Conservation (phyloP, 1,139 yeast species). For the Pichia sp. region DNA sequence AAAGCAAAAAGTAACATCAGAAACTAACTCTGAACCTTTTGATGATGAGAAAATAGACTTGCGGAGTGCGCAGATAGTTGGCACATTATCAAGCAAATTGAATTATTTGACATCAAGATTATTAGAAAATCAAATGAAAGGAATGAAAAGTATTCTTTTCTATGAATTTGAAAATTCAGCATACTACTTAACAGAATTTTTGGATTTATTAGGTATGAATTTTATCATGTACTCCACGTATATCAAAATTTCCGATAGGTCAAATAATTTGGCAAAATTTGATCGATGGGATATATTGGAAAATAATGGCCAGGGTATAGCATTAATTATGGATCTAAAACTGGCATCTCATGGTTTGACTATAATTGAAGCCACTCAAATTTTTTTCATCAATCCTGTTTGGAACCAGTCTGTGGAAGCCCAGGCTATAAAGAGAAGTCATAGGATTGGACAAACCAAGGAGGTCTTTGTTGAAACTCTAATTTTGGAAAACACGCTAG, state of each 20-base stretch:
- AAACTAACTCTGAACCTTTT: not conserved
- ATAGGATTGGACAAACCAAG: constrained; percentile 56
- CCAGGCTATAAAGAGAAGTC: constrained; percentile 67
- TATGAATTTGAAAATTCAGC: constrained; percentile 69
- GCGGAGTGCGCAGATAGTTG: constrained; percentile 35
- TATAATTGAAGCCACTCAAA: constrained; percentile 58
- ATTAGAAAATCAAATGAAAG: constrained; percentile 39
- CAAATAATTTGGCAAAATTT: constrained; percentile 45
- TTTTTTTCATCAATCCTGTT: constrained; percentile 60
- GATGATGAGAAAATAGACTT: constrained; percentile 13
- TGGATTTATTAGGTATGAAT: constrained; percentile 52
- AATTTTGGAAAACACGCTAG: constrained; percentile 51
- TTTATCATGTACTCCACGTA: constrained; percentile 60
- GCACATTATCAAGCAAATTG: constrained; percentile 55
- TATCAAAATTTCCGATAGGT: constrained; percentile 41
- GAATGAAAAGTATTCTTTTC: constrained; percentile 51
- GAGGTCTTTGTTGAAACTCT: constrained; percentile 60
- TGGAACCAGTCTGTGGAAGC: constrained; percentile 67
- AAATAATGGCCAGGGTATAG: constrained; percentile 34
- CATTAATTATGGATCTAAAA: constrained; percentile 57
- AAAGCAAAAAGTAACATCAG: not conserved
- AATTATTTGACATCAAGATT: constrained; percentile 49
- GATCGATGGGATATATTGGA: constrained; percentile 28
- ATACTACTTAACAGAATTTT: constrained; percentile 53
- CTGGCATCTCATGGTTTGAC: constrained; percentile 67